A percentile compares a stretch with the other conserved stretches of the same genome.
Evolutionary conservation across 192 early-diverging fungal species (phyloP).

Genomic region (Thoreauomyces humboldtii): DNA sequence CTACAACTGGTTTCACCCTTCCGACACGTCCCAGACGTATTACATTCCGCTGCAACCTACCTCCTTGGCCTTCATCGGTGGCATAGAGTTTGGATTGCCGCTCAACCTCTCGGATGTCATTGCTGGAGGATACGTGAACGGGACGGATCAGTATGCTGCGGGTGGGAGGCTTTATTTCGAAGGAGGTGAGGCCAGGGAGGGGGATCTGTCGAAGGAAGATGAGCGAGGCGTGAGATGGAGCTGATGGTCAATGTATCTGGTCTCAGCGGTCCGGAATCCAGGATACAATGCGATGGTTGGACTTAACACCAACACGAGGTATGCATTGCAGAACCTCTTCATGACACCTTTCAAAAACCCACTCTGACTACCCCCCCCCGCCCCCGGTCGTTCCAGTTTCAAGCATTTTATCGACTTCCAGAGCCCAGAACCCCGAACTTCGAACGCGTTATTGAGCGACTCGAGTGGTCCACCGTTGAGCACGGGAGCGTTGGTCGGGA

Average conservation of each 20-base stretch:
- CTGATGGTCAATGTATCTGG: neutral
- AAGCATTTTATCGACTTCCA: neutral
- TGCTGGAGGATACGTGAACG: neutral
- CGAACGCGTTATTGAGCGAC: neutral
- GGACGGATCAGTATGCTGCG: neutral
- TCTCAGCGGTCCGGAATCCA: neutral
- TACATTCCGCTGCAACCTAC: neutral
- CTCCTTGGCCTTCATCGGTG: neutral
- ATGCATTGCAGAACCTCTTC: neutral
- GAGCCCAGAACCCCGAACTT: neutral
- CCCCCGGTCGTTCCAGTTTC: neutral
- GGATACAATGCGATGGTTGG: neutral
- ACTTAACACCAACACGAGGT: neutral
- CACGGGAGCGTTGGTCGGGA: neutral
- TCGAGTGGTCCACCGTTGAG: neutral
- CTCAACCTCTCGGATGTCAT: neutral
- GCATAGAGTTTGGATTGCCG: neutral
- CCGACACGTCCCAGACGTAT: neutral
- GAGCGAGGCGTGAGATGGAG: neutral
- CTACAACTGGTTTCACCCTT: neutral
- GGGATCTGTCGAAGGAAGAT: neutral
- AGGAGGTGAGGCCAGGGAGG: constrained; percentile 11
- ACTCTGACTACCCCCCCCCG: neutral
- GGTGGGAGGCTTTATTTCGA: constrained; percentile 5
- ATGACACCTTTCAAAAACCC: neutral